These are phyloP conservation scores for Nitzschia sp. DNA, from an alignment of 108 stramenopile genomes.

Conservation along the genomic window DNA sequence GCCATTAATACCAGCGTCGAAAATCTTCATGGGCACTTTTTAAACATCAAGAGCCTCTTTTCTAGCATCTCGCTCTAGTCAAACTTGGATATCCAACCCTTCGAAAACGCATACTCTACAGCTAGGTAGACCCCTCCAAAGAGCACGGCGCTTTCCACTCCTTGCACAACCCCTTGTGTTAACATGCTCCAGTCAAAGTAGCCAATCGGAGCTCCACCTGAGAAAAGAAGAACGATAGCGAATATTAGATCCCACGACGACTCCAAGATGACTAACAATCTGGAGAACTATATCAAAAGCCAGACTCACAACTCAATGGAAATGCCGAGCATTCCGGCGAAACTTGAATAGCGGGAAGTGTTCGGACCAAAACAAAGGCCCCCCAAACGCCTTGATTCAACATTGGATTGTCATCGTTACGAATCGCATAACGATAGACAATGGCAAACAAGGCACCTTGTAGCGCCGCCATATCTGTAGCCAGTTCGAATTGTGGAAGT, in stretches of 20 bases:
- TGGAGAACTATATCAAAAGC: conserved; percentile 52
- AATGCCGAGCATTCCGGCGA: conserved; percentile 58
- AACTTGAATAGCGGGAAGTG: conserved; percentile 55
- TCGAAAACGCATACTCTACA: conserved; percentile 10
- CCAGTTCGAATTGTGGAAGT: conserved; percentile 76
- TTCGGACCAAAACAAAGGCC: conserved; percentile 73
- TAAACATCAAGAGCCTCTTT: no score
- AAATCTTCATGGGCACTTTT: no score
- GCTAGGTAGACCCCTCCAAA: conserved; percentile 50
- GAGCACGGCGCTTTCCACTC: conserved; percentile 61
- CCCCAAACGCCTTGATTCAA: conserved; percentile 75
- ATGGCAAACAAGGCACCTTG: conserved; percentile 79
- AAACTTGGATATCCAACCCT: conserved; percentile 32
- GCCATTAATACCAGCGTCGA: no score
- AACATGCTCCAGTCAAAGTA: conserved; percentile 81
- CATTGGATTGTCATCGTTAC: conserved; percentile 72
- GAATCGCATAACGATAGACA: conserved; percentile 75
- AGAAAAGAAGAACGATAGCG: neutral
- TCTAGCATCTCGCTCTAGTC: conserved; percentile 9
- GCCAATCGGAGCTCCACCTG: conserved; percentile 66
- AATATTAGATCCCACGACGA: neutral
- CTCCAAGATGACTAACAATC: conserved; percentile 76
- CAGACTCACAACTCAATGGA: conserved; percentile 63
- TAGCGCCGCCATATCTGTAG: conserved; percentile 70
- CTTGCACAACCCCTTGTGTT: conserved; percentile 54